Percentiles rank a stretch among this genome's conserved stretches.
phyloP scores from a whole-genome alignment of 2,329 filamentous ascomycete species.

The Cordyceps cicadae region DNA sequence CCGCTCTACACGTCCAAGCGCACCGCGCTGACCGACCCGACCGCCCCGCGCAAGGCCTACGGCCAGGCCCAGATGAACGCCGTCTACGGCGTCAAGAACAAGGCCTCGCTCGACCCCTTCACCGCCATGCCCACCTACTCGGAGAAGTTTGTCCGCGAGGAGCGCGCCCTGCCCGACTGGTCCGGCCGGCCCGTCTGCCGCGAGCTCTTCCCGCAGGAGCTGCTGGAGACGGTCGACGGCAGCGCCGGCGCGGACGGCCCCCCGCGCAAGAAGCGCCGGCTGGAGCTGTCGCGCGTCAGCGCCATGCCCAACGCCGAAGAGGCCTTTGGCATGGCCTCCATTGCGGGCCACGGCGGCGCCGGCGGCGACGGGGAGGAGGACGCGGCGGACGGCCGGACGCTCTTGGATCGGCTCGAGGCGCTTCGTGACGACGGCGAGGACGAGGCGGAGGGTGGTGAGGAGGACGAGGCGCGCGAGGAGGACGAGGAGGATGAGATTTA shows the following conservation, averaged over 20 bases:
- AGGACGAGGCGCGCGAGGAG: slow-evolving; percentile 37
- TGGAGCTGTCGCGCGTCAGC: slow-evolving; percentile 40
- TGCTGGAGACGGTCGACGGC: slow-evolving; percentile 47
- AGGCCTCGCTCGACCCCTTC: slow-evolving; percentile 50
- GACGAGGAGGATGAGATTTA: slow-evolving; percentile 42
- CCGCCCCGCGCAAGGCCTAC: slow-evolving; percentile 36
- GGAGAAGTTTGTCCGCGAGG: slow-evolving; percentile 43
- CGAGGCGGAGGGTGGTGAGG: slow-evolving; percentile 35
- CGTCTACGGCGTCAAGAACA: slow-evolving; percentile 46
- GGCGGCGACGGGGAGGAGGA: slow-evolving; percentile 21
- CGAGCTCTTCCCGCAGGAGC: slow-evolving; percentile 48
- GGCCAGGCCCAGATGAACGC: slow-evolving; percentile 52
- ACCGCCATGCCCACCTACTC: slow-evolving; percentile 51
- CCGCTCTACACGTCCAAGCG: slow-evolving; percentile 50
- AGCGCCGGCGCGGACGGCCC: slow-evolving; percentile 23
- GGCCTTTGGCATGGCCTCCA: slow-evolving; percentile 33
- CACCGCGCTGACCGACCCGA: slow-evolving; percentile 31
- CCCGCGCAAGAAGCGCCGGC: slow-evolving; percentile 33
- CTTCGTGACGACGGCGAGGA: slow-evolving; percentile 40
- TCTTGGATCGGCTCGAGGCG: slow-evolving; percentile 37
- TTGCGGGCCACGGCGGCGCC: slow-evolving; percentile 13
- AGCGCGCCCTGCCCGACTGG: slow-evolving; percentile 47
- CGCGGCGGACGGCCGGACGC: slow-evolving; percentile 25
- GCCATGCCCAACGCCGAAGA: slow-evolving; percentile 43
- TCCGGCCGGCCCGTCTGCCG: slow-evolving; percentile 39